Conservation (phyloP, 163 green algal species). For the Botryococcus braunii region DNA sequence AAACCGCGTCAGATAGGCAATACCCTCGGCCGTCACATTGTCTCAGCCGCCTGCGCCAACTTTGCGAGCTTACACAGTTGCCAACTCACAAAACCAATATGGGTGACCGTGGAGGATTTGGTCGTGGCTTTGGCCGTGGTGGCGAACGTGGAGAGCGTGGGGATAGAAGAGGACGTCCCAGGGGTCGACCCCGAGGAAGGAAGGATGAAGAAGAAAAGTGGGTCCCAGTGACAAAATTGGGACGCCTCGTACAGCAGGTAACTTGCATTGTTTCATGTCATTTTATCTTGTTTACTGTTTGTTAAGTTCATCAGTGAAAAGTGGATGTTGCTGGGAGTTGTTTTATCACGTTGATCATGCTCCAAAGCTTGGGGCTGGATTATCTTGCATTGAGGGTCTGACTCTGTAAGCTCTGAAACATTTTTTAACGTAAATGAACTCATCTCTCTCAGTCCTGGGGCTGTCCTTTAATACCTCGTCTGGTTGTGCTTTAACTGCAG, state of each 20-base stretch:
- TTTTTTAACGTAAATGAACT: not conserved
- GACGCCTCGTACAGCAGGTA: slow-evolving; percentile 92
- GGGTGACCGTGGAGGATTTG: slow-evolving; percentile 69
- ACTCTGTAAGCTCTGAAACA: not conserved
- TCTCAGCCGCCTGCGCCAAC: too few species aligned
- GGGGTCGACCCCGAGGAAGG: slow-evolving; percentile 48
- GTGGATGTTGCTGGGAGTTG: not conserved
- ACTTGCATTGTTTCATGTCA: not conserved
- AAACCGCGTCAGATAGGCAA: too few species aligned
- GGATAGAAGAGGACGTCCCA: slow-evolving; percentile 38
- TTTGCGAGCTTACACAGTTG: not conserved
- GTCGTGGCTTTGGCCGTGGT: slow-evolving; percentile 62
- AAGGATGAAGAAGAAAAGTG: slow-evolving; percentile 94
- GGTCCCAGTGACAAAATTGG: slow-evolving; percentile 97
- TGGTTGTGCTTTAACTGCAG: slow-evolving; percentile 31
- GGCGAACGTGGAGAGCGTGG: slow-evolving; percentile 45
- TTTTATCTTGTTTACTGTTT: not conserved
- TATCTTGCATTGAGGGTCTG: not conserved
- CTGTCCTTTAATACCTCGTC: not conserved
- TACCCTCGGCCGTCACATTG: too few species aligned
- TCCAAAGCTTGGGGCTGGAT: not conserved
- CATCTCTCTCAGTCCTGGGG: not conserved
- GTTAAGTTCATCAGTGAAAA: not conserved
- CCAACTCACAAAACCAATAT: too few species aligned
- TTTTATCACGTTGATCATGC: not conserved